Evolutionary conservation across 148 eudicot genomes (phyloP), one percentile per base, ranked within the genome.

Genomic region (Suaeda aralocaspica): DNA sequence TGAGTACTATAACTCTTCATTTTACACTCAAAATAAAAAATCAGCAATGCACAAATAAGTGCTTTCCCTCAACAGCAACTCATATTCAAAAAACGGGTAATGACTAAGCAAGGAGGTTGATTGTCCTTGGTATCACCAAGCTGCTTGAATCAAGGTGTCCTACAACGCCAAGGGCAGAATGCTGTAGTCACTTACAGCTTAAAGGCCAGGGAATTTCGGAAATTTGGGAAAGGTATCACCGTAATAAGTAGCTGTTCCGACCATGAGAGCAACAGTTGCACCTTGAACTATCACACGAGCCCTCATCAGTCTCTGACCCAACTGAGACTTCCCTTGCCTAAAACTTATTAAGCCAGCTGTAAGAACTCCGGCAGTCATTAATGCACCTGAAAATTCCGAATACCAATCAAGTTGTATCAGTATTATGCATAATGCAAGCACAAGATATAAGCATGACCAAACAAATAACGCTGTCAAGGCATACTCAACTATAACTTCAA

Each of bases 231-330:
- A 80, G 67, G 65, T 84, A n/a, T 91, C 92, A 19, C 96, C 98
- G 33, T 86, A 91, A 69, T 89, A 90, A 77, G 73, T 72, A 61
- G 98, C 95, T 5, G 92, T 84, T 56, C 96, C 91, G 21, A 89
- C 90, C 96, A 93, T 90, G 15, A 91, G 75, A 21, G 96, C 96
- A 59, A 94, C 98, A 0, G 98, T 94, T n/a, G 87, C 96, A 60
- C 97, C 98, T 82, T 94, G 98, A 36, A 77, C 92, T 18, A 87
- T 80, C 29, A 94, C 98, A 56, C 96, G 95, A 60, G 98, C 96
- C 77, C 98, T 79, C 98, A 94, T 91, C 53, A 94, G 82, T 81
- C 76, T 88, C 78, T 94, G 96, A 45, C 97, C 97, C 68, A 94
- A 72, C 33, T 78, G 78, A 24, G 92, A 85, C 61, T 93, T 93